Conservation (phyloP, 164 flowering plant genomes). For the Protea cynaroides region DNA sequence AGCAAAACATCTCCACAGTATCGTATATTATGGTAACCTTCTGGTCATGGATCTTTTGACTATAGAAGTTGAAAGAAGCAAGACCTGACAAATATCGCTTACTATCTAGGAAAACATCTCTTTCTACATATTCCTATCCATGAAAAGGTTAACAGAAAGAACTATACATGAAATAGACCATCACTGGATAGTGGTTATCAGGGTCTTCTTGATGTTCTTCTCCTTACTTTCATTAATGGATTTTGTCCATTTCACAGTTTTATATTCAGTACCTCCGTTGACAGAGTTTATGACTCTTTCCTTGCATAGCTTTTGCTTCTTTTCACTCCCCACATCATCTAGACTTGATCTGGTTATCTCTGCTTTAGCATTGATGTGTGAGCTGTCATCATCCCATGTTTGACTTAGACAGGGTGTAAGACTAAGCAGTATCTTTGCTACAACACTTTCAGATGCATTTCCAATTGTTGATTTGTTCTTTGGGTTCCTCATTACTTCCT, state of each 20-base stretch:
- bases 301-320: conserved; percentile 9
- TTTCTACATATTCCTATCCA: background rate
- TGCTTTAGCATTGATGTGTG: background rate
- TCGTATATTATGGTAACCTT: background rate
- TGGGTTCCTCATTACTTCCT: conserved; percentile 4
- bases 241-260: conserved; percentile 11
- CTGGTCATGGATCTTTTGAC: background rate
- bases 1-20: background rate
- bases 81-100: background rate
- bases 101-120: background rate
- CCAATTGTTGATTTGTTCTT: conserved; percentile 5
- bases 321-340: background rate
- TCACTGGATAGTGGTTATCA: background rate
- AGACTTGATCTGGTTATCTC: background rate
- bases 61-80: background rate
- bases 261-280: conserved; percentile 4
- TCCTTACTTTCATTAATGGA: conserved; percentile 7
- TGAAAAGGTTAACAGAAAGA: background rate
- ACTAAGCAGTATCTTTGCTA: conserved; percentile 24
- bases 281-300: conserved; percentile 2
- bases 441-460: conserved; percentile 19
- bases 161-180: background rate
- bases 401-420: conserved; percentile 11
- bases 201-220: conserved; percentile 10
- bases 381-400: conserved; percentile 2